Conservation (phyloP, 148 eudicot genomes). For the Diospyros lotus region DNA sequence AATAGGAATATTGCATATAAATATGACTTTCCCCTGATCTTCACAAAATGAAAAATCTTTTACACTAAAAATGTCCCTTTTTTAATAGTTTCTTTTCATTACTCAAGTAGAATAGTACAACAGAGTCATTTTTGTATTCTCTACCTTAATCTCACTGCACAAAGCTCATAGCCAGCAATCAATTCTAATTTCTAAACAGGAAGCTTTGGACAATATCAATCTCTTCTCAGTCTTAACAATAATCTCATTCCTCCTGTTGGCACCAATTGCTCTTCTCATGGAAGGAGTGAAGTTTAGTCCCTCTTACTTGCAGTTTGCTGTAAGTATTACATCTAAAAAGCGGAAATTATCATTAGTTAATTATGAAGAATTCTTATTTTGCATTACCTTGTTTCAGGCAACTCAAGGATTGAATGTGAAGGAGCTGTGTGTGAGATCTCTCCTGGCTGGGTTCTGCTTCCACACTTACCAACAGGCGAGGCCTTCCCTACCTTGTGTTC, state of each 20-base stretch:
- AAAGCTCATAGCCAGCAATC: background rate
- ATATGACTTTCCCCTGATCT: no score
- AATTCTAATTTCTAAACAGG: conserved; percentile 32
- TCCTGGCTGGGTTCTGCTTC: conserved; percentile 50
- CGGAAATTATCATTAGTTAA: background rate
- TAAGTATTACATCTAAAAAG: conserved; percentile 14
- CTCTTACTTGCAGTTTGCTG: conserved; percentile 53
- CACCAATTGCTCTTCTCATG: conserved; percentile 52
- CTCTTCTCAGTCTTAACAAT: conserved; percentile 75
- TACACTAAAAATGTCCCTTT: no score
- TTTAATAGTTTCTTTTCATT: no score
- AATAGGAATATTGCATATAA: no score
- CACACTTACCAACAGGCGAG: conserved; percentile 51
- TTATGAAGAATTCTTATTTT: background rate
- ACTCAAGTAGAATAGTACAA: no score
- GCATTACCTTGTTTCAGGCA: conserved; percentile 28
- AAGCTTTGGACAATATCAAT: conserved; percentile 75
- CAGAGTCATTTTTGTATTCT: no score
- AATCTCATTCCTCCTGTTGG: conserved; percentile 52
- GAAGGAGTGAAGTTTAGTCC: conserved; percentile 79
- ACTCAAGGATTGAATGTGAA: conserved; percentile 41
- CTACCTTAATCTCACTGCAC: no score
- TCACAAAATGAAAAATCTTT: no score
- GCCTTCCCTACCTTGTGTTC: background rate
- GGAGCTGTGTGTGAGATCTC: conserved; percentile 39